Percentiles rank a stretch among this genome's conserved stretches.
phyloP scores from a whole-genome alignment of 345 rosid species.

The Crucihimalaya himalaica region DNA sequence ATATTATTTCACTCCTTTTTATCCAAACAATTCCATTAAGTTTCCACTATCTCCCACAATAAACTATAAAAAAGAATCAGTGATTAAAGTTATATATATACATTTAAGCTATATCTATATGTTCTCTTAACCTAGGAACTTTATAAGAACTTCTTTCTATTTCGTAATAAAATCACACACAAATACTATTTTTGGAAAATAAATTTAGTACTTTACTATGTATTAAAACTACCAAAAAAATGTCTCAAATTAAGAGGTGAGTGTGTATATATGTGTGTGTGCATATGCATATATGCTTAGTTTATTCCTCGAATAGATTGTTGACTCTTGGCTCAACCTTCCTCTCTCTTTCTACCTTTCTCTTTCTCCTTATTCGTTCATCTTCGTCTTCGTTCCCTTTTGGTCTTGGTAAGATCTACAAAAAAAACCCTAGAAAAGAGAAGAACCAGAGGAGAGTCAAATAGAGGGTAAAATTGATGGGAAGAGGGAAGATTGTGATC shows the following conservation, averaged over 20 bases:
- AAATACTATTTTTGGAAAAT: constrained; percentile 24
- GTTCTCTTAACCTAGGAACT: constrained; percentile 41
- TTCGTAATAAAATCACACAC: constrained; percentile 18
- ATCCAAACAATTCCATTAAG: constrained; percentile 35
- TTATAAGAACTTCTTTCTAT: constrained; percentile 26
- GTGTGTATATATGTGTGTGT: constrained; percentile 16
- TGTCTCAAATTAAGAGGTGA: constrained; percentile 40
- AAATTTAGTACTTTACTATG: constrained; percentile 23
- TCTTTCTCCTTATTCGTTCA: constrained; percentile 36
- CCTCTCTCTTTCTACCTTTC: constrained; percentile 27
- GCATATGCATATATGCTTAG: constrained; percentile 28
- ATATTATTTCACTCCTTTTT: constrained; percentile 32
- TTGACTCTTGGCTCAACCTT: constrained; percentile 46
- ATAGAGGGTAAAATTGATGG: constrained; percentile 36
- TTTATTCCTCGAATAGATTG: constrained; percentile 47
- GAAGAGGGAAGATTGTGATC: constrained; percentile 49
- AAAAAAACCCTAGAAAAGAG: constrained; percentile 41
- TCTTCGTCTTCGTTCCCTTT: constrained; percentile 39
- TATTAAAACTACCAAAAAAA: constrained; percentile 27
- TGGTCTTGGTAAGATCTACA: constrained; percentile 35
- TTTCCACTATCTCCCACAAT: constrained; percentile 33
- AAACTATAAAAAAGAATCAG: constrained; percentile 6
- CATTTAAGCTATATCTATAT: constrained; percentile 20
- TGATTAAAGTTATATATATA: background rate
- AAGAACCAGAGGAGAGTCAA: constrained; percentile 28